Evolutionary conservation across 164 flowering plant genomes (phyloP).

Genomic region (Annona squamosa): DNA sequence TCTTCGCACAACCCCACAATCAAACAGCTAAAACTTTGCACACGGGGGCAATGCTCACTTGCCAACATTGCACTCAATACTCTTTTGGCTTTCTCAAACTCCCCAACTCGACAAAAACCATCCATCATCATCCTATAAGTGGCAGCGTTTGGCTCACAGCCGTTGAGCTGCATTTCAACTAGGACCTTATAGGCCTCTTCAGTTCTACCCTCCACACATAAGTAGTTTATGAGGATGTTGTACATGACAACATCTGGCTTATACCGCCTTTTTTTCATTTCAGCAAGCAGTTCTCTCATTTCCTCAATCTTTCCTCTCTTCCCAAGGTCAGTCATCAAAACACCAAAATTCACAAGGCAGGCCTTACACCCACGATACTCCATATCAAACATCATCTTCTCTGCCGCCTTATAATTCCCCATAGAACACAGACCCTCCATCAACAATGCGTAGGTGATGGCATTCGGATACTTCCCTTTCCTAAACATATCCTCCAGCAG

Average conservation of each 20-base stretch:
- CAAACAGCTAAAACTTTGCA: slow-evolving; percentile 51
- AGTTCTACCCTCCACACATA: slow-evolving; percentile 49
- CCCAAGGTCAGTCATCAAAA: slow-evolving; percentile 73
- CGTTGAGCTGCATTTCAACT: slow-evolving; percentile 68
- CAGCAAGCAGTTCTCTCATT: slow-evolving; percentile 46
- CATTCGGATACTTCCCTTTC: slow-evolving; percentile 52
- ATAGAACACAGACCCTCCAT: slow-evolving; percentile 72
- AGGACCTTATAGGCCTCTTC: slow-evolving; percentile 63
- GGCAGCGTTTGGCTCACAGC: slow-evolving; percentile 71
- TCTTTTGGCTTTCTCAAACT: slow-evolving; percentile 54
- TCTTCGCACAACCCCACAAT: slow-evolving; percentile 40
- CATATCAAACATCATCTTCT: slow-evolving; percentile 96
- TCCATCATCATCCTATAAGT: slow-evolving; percentile 79
- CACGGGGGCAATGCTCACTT: slow-evolving; percentile 48
- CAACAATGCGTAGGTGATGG: slow-evolving; percentile 59
- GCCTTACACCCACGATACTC: slow-evolving; percentile 78
- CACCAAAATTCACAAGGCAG: slow-evolving; percentile 48
- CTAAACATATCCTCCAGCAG: slow-evolving; percentile 56
- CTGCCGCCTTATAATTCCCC: slow-evolving; percentile 52
- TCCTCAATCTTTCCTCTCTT: slow-evolving; percentile 69
- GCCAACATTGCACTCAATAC: slow-evolving; percentile 62
- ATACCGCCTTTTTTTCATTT: slow-evolving; percentile 65
- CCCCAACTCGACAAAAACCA: slow-evolving; percentile 58
- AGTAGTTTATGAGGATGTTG: slow-evolving; percentile 60
- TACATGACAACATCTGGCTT: slow-evolving; percentile 71